Conservation (phyloP, 225 moss, liverwort and hornwort genomes). For the Lunularia cruciata region DNA sequence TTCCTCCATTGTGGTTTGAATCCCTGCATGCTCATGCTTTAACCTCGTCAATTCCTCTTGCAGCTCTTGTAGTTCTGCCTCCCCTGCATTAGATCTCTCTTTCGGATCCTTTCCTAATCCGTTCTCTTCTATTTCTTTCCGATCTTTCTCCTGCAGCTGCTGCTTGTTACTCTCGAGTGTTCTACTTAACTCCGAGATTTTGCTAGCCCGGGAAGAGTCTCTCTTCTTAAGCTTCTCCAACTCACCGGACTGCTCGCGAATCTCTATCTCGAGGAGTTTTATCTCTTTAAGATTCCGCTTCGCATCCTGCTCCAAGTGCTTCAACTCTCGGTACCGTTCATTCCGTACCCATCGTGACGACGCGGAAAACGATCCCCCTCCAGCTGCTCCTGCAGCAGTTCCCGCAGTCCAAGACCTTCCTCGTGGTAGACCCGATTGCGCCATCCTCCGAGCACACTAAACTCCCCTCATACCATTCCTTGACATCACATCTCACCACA, state of each 20-base stretch:
- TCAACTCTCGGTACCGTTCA: conserved; percentile 29
- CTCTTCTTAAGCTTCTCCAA: conserved; percentile 30
- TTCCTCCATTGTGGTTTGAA: conserved; percentile 11
- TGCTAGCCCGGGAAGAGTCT: conserved; percentile 15
- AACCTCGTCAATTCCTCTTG: conserved; percentile 22
- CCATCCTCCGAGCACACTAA: conserved; percentile 17
- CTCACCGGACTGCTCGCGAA: conserved; percentile 24
- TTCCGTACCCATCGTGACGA: conserved; percentile 20
- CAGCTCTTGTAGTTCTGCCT: not conserved
- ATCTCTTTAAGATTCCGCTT: conserved; percentile 26
- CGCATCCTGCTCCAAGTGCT: conserved; percentile 32
- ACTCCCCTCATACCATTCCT: not conserved
- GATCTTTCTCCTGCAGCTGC: not conserved
- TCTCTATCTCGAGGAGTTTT: conserved; percentile 24
- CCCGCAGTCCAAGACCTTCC: conserved; percentile 35
- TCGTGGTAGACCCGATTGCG: conserved; percentile 18
- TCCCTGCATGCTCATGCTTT: conserved; percentile 27
- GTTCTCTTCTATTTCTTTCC: not conserved
- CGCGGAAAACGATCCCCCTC: not conserved
- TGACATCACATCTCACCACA: conserved; percentile 27
- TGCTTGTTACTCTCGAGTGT: not conserved
- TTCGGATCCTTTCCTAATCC: not conserved
- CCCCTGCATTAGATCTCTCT: not conserved
- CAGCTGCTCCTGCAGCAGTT: not conserved
- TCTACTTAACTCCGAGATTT: conserved; percentile 19